A percentile compares a stretch with the other conserved stretches of the same genome.
Evolutionary conservation across 345 rosid genomes (phyloP).

Genomic region (Lenwebbia sp.): DNA sequence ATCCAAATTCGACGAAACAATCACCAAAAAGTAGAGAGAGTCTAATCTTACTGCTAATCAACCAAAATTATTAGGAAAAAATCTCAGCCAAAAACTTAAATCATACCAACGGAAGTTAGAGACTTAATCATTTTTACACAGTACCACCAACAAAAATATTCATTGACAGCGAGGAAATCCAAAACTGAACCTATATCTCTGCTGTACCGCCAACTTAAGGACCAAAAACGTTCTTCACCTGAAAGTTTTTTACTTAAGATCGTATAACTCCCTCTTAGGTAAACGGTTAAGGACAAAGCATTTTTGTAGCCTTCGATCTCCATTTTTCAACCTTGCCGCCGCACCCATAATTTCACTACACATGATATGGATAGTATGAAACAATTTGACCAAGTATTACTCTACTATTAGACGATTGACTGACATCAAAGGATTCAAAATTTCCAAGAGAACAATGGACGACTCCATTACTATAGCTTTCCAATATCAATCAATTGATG

Average conservation of each 20-base stretch:
- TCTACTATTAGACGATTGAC: neutral
- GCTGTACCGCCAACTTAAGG: neutral
- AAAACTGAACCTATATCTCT: neutral
- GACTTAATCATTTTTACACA: neutral
- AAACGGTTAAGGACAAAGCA: neutral
- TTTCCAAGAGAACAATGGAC: neutral
- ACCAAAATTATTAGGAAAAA: neutral
- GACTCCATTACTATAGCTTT: neutral
- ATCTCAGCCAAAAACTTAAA: neutral
- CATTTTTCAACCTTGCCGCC: neutral
- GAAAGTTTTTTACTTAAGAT: neutral
- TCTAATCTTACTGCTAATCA: neutral
- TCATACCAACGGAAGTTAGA: neutral
- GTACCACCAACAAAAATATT: neutral
- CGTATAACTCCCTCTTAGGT: neutral
- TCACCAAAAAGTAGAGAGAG: neutral
- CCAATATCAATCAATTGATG: neutral
- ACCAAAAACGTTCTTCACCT: neutral
- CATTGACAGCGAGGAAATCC: neutral
- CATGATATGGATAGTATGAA: neutral
- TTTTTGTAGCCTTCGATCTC: neutral
- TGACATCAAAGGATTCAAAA: neutral
- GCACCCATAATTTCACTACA: neutral
- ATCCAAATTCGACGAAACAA: neutral
- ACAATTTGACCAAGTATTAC: neutral